Evolutionary conservation across 2,329 filamentous ascomycete species (phyloP).

Genomic region (Juglanconis sp.): DNA sequence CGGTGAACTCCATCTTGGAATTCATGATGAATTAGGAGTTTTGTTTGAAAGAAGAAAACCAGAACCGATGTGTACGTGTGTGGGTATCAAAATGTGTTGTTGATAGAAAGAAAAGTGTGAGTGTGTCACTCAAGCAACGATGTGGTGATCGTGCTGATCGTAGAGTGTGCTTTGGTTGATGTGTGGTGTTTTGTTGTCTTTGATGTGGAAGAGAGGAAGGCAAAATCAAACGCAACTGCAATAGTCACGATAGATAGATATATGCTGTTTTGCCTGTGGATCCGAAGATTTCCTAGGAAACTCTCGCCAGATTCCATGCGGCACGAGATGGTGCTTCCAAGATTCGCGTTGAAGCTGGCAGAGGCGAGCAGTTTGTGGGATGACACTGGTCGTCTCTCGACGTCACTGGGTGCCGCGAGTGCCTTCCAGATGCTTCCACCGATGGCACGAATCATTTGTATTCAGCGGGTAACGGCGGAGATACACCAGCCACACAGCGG

Average conservation of each 20-base stretch:
- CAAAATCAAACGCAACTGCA: neutral
- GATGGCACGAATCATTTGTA: too few relatives aligned
- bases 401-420: slow-evolving; percentile 12
- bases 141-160: slow-evolving; percentile 4
- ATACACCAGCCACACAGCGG: slow-evolving; percentile 6
- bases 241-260: neutral
- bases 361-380: neutral
- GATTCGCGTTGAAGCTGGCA: slow-evolving; percentile 9
- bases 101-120: neutral
- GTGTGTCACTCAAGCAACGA: slow-evolving; percentile 6
- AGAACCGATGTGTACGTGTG: neutral
- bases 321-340: slow-evolving; percentile 1
- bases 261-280: slow-evolving; percentile 14
- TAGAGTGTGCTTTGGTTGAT: neutral
- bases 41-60: neutral
- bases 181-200: neutral
- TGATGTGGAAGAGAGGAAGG: neutral
- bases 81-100: neutral
- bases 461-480: too few relatives aligned
- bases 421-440: slow-evolving; percentile 8
- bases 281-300: slow-evolving; percentile 7
- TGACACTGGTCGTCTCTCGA: slow-evolving; percentile 4
- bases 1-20: slow-evolving; percentile 86
- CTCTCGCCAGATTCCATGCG: slow-evolving; percentile 2
- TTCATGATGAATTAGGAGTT: slow-evolving; percentile 52